Conservation (phyloP, 371 early-diverging fungal species). For the Saksenaea vasiformis region DNA sequence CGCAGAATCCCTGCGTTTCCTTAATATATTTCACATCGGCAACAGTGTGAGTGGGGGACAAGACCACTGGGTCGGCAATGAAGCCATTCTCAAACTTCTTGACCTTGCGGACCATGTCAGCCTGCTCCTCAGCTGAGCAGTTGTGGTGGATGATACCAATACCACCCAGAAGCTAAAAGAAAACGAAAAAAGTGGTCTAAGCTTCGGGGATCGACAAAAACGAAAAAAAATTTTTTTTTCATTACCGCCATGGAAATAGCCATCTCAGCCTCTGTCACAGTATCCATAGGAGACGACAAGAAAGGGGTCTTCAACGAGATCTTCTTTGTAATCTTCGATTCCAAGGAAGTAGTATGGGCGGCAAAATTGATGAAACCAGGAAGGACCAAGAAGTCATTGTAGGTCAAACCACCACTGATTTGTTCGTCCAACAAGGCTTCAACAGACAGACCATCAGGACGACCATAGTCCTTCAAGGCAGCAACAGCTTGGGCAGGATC, state of each 20-base stretch:
- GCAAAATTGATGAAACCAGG: constrained; percentile 96
- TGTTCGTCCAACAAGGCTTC: constrained; percentile 75
- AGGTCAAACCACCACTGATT: constrained; percentile 87
- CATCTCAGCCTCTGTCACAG: constrained; percentile 97
- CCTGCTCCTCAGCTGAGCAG: constrained; percentile 93
- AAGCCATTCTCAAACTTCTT: constrained; percentile 98
- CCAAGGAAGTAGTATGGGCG: constrained; percentile 76
- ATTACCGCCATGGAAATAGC: constrained; percentile 95
- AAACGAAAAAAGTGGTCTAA: background rate
- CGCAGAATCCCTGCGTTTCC: constrained; percentile 88
- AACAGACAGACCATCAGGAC: constrained; percentile 77
- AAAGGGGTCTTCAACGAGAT: constrained; percentile 91
- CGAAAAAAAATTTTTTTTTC: constrained; percentile 2
- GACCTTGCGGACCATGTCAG: constrained; percentile 96
- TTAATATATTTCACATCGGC: constrained; percentile 89
- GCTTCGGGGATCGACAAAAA: constrained; percentile 3
- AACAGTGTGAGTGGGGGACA: constrained; percentile 84
- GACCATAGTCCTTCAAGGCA: constrained; percentile 40
- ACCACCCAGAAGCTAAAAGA: constrained; percentile 79
- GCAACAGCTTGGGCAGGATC: constrained; percentile 48
- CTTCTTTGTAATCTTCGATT: constrained; percentile 84
- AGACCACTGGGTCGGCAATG: constrained; percentile 91
- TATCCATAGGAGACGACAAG: constrained; percentile 96
- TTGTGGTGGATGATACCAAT: constrained; percentile 98
- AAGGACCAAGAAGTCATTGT: constrained; percentile 96